Evolutionary conservation across 495 filamentous ascomycete genomes (phyloP).

Genomic region (Pyrenula massariospora): DNA sequence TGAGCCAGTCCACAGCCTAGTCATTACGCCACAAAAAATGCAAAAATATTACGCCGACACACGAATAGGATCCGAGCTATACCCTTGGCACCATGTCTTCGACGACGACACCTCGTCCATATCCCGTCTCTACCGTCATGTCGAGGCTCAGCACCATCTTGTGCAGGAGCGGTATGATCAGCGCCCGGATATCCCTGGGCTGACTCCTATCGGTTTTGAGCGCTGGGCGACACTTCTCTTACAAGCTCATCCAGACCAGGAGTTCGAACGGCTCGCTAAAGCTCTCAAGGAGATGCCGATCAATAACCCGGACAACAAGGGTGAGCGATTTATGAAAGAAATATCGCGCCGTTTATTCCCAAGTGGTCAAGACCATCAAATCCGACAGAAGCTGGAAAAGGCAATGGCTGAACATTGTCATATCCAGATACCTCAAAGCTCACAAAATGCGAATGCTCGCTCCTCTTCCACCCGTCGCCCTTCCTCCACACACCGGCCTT

Average conservation of each 20-base stretch:
- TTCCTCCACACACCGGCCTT: conserved; percentile 5
- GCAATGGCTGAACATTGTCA: conserved; percentile 33
- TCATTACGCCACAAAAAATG: conserved; percentile 76
- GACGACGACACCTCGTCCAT: conserved; percentile 44
- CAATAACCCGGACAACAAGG: conserved; percentile 56
- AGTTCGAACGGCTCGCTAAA: conserved; percentile 62
- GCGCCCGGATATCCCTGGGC: conserved; percentile 57
- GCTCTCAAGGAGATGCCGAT: conserved; percentile 67
- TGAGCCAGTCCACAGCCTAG: conserved; percentile 57
- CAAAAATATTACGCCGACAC: conserved; percentile 63
- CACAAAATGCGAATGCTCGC: conserved; percentile 7
- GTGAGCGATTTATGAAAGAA: conserved; percentile 69
- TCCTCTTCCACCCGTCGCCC: conserved; percentile 8
- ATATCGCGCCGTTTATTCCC: conserved; percentile 66
- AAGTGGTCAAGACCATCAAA: conserved; percentile 19
- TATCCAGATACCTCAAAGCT: conserved; percentile 33
- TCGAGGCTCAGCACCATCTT: conserved; percentile 72
- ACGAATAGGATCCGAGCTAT: conserved; percentile 47
- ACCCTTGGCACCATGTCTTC: conserved; percentile 52
- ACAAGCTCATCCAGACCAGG: conserved; percentile 64
- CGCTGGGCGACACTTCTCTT: conserved; percentile 66
- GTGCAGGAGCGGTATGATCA: conserved; percentile 50
- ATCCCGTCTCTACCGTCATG: conserved; percentile 61
- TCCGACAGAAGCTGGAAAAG: conserved; percentile 30
- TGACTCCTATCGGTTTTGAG: conserved; percentile 73